Base-by-base conservation (phyloP, 352 stramenopile species). In the Phytophthora hybrid region DNA sequence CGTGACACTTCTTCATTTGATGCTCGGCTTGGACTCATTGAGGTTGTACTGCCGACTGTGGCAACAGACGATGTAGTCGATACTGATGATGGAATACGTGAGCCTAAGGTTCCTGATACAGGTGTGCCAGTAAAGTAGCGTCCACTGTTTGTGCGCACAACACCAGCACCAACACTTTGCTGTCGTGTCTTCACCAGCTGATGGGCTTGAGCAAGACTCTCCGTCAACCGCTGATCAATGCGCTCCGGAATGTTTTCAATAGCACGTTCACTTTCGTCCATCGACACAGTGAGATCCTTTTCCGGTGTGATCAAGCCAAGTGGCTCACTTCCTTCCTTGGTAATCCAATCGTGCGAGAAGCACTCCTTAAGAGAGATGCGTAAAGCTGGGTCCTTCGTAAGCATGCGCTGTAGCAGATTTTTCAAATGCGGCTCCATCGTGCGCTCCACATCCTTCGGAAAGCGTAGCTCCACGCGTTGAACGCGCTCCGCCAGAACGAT, bases 261-360 rank as follows among this genome's bases (percentile, higher is more conserved):
- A 32, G 90, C 90, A 32, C 84, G 77, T 68, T 97, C 89, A 58
- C 84, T 95, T 66, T 97, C 90, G 68, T 95, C 90, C 53, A 93
- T 72, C 11, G 88, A 94, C 10, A 97, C 88, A 4, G 88, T 95
- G 32, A 95, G 66, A 51, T 90, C 77, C 52, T 92, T 85, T 51
- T 90, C 79, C 32, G 84, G 66, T 6, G 59, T 80, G 11, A 76
- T 79, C 14, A 87, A 41, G 21, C 79, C 73, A 34, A 96, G 81
- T 13, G 91, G 89, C n/a, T 98, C 91, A 21, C 89, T 96, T 16
- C 93, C 93, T 78, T 98, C 93, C n/a, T 97, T 94, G 9, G 93
- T 98, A 61, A 93, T 90, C 93, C 93, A 98, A 59, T 98, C 93
- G 71, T 98, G 93, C 18, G 81, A 88, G 69, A 98, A 97, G 51